phyloP scores from a whole-genome alignment of 176 grass and related monocot species.

The Avena insularis region DNA sequence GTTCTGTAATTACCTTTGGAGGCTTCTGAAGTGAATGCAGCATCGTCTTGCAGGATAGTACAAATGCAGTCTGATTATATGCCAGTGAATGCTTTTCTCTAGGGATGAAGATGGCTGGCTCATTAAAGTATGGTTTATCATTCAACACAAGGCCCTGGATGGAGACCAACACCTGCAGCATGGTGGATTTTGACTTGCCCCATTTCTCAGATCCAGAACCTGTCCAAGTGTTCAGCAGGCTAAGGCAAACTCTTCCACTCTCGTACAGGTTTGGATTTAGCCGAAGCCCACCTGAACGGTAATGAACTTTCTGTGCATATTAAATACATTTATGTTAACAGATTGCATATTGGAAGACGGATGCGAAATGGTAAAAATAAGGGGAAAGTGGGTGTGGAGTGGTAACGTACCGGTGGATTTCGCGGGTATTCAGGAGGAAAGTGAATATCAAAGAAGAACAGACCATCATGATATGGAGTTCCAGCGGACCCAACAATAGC shows the following conservation, averaged over 20 bases:
- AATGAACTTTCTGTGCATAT: slow-evolving; percentile 69
- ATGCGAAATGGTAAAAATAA: slow-evolving; percentile 17
- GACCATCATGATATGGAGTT: slow-evolving; percentile 84
- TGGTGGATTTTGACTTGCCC: slow-evolving; percentile 71
- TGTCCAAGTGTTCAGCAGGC: slow-evolving; percentile 79
- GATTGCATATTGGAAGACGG: neutral
- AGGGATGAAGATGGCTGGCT: slow-evolving; percentile 46
- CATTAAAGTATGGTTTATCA: slow-evolving; percentile 81
- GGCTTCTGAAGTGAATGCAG: slow-evolving; percentile 55
- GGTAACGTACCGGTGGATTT: slow-evolving; percentile 58
- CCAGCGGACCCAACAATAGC: slow-evolving; percentile 67
- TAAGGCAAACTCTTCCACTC: slow-evolving; percentile 79
- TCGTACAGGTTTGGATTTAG: slow-evolving; percentile 76
- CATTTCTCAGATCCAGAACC: slow-evolving; percentile 73
- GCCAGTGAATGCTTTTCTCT: slow-evolving; percentile 60
- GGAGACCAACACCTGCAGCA: slow-evolving; percentile 79
- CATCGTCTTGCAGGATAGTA: slow-evolving; percentile 79
- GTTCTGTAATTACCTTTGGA: slow-evolving; percentile 57
- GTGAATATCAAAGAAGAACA: slow-evolving; percentile 78
- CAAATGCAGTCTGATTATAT: slow-evolving; percentile 72
- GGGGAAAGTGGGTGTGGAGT: neutral
- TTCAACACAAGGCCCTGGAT: slow-evolving; percentile 82
- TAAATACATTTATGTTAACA: slow-evolving; percentile 22
- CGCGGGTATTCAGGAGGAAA: slow-evolving; percentile 66
- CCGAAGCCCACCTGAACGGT: slow-evolving; percentile 69